These are phyloP conservation scores for Fomes fomentarius DNA, from an alignment of 1,284 basidiomycete genomes.

Conservation along the genomic window DNA sequence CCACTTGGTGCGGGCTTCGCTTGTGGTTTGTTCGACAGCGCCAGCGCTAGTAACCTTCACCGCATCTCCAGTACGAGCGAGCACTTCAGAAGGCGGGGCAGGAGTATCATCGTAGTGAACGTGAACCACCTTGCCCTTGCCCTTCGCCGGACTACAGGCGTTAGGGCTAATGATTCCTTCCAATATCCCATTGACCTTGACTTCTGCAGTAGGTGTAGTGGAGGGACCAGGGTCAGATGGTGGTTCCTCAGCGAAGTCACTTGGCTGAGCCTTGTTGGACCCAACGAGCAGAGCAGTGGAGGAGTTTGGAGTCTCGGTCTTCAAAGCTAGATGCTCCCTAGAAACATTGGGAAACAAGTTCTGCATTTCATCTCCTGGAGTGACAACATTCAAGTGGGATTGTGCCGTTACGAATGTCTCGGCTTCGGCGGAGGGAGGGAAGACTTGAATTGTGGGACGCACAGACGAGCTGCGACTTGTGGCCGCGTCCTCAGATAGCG, in stretches of 20 bases:
- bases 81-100: conserved; percentile 59
- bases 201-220: background rate
- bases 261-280: background rate
- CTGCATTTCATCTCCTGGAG: background rate
- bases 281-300: conserved; percentile 22
- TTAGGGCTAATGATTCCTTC: background rate
- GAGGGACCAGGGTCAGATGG: background rate
- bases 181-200: background rate
- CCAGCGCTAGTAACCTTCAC: conserved; percentile 66
- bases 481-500: conserved; percentile 9
- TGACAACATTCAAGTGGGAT: conserved; percentile 24
- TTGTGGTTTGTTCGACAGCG: conserved; percentile 41
- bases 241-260: background rate
- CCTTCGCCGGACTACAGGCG: conserved; percentile 14
- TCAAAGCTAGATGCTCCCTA: conserved; percentile 1
- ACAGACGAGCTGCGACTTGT: background rate
- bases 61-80: conserved; percentile 53
- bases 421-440: conserved; percentile 16
- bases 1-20: conserved; percentile 34
- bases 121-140: conserved; percentile 30
- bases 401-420: conserved; percentile 43
- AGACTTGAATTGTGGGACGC: background rate
- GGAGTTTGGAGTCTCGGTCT: conserved; percentile 16
- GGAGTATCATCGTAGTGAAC: conserved; percentile 43
- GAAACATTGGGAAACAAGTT: conserved; percentile 4